A percentile compares a stretch with the other conserved stretches of the same genome.
Conservation (phyloP, 2,329 filamentous ascomycete genomes). For the Fusarium sp. region DNA sequence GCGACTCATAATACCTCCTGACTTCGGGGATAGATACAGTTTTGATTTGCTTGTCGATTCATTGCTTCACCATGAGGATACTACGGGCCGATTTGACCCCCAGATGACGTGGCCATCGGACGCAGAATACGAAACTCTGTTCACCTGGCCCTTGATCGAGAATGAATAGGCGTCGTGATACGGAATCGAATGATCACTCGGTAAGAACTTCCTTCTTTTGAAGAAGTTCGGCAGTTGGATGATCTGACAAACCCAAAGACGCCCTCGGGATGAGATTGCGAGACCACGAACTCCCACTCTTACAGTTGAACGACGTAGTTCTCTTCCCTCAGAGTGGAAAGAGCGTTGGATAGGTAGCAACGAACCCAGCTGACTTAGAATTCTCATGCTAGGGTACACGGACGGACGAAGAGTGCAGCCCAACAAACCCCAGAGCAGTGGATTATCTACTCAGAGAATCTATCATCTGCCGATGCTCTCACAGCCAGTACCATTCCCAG, state of each 20-base stretch:
- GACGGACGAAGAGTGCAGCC: background rate
- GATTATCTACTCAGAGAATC: background rate
- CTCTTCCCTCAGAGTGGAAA: background rate
- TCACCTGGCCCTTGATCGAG: background rate
- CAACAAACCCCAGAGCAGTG: background rate
- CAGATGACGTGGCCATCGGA: background rate
- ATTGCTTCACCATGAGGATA: background rate
- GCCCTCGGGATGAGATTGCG: background rate
- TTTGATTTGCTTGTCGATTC: background rate
- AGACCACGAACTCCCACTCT: background rate
- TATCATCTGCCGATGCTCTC: background rate
- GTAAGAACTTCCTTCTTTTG: background rate
- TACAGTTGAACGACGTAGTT: background rate
- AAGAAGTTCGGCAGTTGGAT: background rate
- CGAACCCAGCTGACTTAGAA: background rate
- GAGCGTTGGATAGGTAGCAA: background rate
- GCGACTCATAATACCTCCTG: background rate
- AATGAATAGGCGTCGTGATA: background rate
- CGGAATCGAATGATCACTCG: background rate
- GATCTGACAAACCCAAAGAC: background rate
- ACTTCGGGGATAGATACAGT: background rate
- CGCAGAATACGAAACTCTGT: background rate
- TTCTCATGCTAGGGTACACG: background rate
- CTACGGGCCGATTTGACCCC: slow-evolving; percentile 10
- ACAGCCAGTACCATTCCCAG: background rate